Evolutionary conservation across 495 filamentous ascomycete species (phyloP).

Genomic region (Staphylotrichum longicolle): DNA sequence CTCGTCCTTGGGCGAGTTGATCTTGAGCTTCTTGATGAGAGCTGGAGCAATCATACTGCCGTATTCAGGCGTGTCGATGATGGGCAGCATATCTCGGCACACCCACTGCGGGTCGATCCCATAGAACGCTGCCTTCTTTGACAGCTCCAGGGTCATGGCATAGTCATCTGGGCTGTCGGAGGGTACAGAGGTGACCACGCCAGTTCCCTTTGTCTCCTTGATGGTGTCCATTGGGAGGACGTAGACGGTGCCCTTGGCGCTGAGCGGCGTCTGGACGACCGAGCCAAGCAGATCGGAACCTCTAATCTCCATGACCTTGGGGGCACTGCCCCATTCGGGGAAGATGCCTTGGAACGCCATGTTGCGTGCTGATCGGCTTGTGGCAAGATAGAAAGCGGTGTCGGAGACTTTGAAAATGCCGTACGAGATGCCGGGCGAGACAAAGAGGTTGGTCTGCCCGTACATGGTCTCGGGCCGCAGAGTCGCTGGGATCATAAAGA

Average conservation of each 20-base stretch:
- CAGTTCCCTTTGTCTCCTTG: constrained; percentile 87
- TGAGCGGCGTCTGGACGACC: constrained; percentile 82
- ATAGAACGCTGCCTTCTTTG: constrained; percentile 94
- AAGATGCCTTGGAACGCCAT: constrained; percentile 93
- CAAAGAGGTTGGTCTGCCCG: constrained; percentile 92
- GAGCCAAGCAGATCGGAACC: constrained; percentile 81
- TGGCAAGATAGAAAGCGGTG: constrained; percentile 78
- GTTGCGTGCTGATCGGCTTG: constrained; percentile 83
- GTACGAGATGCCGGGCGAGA: constrained; percentile 67
- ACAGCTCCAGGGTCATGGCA: constrained; percentile 79
- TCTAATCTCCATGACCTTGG: constrained; percentile 66
- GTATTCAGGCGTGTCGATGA: constrained; percentile 89
- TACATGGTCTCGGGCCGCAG: constrained; percentile 98
- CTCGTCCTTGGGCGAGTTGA: constrained; percentile 88
- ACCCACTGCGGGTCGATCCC: constrained; percentile 95
- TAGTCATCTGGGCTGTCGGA: constrained; percentile 80
- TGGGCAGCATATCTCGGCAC: constrained; percentile 75
- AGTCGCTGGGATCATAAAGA: constrained; percentile 87
- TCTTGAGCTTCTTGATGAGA: constrained; percentile 88
- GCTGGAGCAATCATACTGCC: constrained; percentile 70
- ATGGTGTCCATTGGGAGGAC: constrained; percentile 94
- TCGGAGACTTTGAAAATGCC: constrained; percentile 80
- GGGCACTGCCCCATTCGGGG: constrained; percentile 67
- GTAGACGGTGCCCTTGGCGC: constrained; percentile 73
- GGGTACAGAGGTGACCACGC: constrained; percentile 90